Base-by-base conservation (phyloP, 1,284 basidiomycete species). In the Singerocomus inundabilis region DNA sequence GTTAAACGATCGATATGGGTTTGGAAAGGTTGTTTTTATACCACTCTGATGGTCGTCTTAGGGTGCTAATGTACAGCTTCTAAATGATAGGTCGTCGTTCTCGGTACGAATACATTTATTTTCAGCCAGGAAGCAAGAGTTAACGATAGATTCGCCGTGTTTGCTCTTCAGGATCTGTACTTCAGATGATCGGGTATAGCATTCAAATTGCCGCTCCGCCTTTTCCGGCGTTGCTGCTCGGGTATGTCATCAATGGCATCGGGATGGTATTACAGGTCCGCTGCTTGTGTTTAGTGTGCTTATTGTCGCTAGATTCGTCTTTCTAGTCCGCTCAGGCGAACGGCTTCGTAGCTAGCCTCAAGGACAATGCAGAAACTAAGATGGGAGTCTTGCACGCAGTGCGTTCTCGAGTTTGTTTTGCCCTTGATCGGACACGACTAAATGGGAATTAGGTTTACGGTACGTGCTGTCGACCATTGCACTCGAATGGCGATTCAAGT, bases 191-290 rank as follows among this genome's bases (percentile, higher is more conserved):
- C 10, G 81, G 72, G 1, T 86, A 84, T 59, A 53, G 67, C 5
- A 67, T 88, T 31, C 75, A 82, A 56, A 72, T 77, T n/a, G 70
- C 82, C 15, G 78, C 77, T 3, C 73, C 79, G 0, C 85, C 85
- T 2, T 89, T 84, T 59, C 83, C 84, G 1, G 72, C 76, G 1
- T 84, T 85, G 54, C 76, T 78, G 10, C 62, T 85, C 25, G 73
- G 76, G 0, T 85, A 78, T 57, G 66, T 73, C 13, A 69, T 88
- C 57, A 83, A 79, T 54, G 85, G 88, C 0, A 77, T 86, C 43
- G 87, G 84, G 0, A 61, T 82, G 39, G 75, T 83, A 4, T 33
- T 70, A 30, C 68, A 69, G 57, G 68, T 68, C n/a, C n/a, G 61
- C 53, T 34, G 16, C 9, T 36, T 16, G 18, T 13, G 2, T 30